Evolutionary conservation across 2,329 filamentous ascomycete genomes (phyloP), one percentile per base, ranked within the genome.

Genomic region (Aspergillus glaucus): DNA sequence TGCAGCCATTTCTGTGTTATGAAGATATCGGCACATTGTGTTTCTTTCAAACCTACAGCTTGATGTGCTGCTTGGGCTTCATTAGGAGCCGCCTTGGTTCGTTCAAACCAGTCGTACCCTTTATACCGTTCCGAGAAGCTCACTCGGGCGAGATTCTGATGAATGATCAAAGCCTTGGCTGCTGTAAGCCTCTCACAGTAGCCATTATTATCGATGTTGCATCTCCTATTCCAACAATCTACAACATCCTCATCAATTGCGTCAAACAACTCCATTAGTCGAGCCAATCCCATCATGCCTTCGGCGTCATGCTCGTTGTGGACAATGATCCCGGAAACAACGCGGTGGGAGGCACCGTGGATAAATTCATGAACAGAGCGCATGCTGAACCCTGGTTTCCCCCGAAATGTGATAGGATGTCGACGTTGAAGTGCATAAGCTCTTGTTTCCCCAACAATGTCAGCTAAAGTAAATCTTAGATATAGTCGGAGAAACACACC

Each of bases 151-250:
- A 62, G 63, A 50, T 61, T 73, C 47, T 62, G 65, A 57, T 59
- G 63, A 49, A 62, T 72, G 42, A 56, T 62, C 56, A 62, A 52
- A 47, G 61, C 69, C 74, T 95, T 56, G 84, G 80, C 5, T 63
- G 87, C 52, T 77, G 86, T 44, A 77, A 87, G 67, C 76, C 89
- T 58, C 62, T 88, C 48, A 74, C 85, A 45, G 85, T 85, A 64
- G 60, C 79, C 48, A 63, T 72, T 24, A 82, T 87, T 64, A 12
- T 40, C 17, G 84, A 87, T 52, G 59, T 86, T 55, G 74, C 84
- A 74, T 46, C 66, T 67, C 22, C 62, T 62, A 44, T 69, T 72
- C 71, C 71, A 74, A 58, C 71, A 74, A 15, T 70, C 63, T 15
- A 72, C 60, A 15, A 74, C 67, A 48, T 66, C 67, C 51, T 74